Conservation (phyloP, 108 stramenopile genomes). For the Conticribra weissflogii region DNA sequence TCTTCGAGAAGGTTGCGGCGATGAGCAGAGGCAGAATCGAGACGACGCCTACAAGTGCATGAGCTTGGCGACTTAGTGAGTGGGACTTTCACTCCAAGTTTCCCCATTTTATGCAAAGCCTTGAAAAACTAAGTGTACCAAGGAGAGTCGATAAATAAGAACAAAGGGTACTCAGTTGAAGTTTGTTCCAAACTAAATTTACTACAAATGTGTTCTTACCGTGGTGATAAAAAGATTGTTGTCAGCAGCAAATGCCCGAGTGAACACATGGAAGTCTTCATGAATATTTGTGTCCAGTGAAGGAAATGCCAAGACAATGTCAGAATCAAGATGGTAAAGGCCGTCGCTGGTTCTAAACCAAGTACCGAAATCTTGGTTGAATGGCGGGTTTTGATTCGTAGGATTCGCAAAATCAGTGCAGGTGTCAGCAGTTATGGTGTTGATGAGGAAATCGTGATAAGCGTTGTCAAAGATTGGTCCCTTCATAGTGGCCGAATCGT, state of each 20-base stretch:
- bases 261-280: constrained; percentile 11
- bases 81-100: constrained; percentile 13
- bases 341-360: not conserved
- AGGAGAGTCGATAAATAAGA: no score
- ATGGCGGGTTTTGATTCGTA: not conserved
- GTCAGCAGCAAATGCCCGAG: constrained; percentile 3
- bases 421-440: constrained; percentile 6
- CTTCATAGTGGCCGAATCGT: constrained; percentile 13
- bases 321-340: constrained; percentile 16
- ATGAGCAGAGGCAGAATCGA: not conserved
- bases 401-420: constrained; percentile 3
- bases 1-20: not conserved
- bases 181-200: no score
- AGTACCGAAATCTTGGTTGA: constrained; percentile 3
- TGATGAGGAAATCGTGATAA: constrained; percentile 17
- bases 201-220: no score
- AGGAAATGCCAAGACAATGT: constrained; percentile 21
- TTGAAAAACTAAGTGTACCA: no score
- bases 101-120: constrained; percentile 19
- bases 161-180: no score
- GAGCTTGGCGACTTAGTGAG: not conserved
- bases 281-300: not conserved
- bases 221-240: not conserved
- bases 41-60: not conserved
- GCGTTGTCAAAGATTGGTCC: constrained; percentile 17